Evolutionary conservation across 1,284 basidiomycete species (phyloP), one percentile per base, ranked within the genome.

Genomic region (Puccinia coronata): DNA sequence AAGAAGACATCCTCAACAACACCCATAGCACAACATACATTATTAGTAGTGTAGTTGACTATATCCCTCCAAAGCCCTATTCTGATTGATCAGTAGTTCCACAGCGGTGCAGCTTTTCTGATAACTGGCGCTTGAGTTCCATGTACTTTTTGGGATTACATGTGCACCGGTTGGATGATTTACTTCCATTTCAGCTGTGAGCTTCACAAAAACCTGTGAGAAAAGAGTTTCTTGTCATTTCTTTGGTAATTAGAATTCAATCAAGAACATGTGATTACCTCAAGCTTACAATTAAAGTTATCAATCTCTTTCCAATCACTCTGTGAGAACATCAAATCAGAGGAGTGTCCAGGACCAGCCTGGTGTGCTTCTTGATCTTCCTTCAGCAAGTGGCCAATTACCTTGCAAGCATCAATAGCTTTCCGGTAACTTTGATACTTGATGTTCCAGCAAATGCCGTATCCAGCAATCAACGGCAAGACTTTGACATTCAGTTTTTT

Each of bases 381-480:
- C 14, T 57, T 57, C 20, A 47, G 8, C 43, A 47, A 47, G 43
- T 16, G 8, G 43, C 16, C 43, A 47, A 47, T 47, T 8, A 47
- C 43, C 43, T 41, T 16, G 16, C 16, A 16, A 8, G 43, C 43
- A 47, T 47, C 43, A 47, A 47, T 47, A 47, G 43, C 43, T 47
- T 47, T 47, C 23, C 23, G 51, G 31, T n/a, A n/a, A n/a, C n/a
- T n/a, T n/a, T n/a, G n/a, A n/a, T n/a, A n/a, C n/a, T n/a, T n/a
- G n/a, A n/a, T 57, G n/a, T 65, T 65, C 31, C 63, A 65, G 2
- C 63, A 23, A 18, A 65, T 65, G n/a, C 63, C 63, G 23, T 65
- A 65, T 3, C 63, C 63, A 4, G 63, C 63, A 18, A 65, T 65
- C 63, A 65, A 39, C 2, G 63, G 63, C 3, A 18, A 3, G 23